phyloP scores from a whole-genome alignment of 306 rosid species.

The Fagus sylvatica region DNA sequence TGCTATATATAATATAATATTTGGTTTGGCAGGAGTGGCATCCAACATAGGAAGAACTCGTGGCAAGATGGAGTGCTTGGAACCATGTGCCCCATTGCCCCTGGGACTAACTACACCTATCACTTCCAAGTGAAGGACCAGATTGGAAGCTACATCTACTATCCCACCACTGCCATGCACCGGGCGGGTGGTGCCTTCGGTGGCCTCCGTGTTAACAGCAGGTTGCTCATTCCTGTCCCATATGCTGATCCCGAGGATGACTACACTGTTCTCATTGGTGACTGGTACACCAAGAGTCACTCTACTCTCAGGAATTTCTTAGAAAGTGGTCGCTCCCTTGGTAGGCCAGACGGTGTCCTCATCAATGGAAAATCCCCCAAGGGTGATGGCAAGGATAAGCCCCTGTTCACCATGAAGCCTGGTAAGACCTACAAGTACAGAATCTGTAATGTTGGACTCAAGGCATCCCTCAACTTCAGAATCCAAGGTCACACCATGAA shows the following conservation, averaged over 20 bases:
- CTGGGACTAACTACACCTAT: constrained; percentile 68
- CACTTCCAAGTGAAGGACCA: constrained; percentile 84
- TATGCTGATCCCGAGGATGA: constrained; percentile 82
- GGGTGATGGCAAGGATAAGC: constrained; percentile 57
- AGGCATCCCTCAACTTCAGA: constrained; percentile 66
- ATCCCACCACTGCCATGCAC: constrained; percentile 57
- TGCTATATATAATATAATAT: too few relatives aligned
- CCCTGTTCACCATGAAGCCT: constrained; percentile 70
- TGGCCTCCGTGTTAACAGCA: constrained; percentile 64
- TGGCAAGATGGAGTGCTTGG: constrained; percentile 84
- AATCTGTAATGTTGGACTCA: constrained; percentile 73
- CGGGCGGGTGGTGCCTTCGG: constrained; percentile 72
- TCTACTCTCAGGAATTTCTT: constrained; percentile 33
- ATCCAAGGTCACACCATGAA: constrained; percentile 68
- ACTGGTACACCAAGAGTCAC: constrained; percentile 85
- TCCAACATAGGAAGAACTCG: constrained; percentile 80
- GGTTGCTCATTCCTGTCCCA: constrained; percentile 76
- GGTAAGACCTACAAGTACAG: constrained; percentile 79
- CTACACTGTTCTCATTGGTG: constrained; percentile 76
- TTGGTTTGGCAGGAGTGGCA: constrained; percentile 44
- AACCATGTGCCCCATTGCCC: constrained; percentile 70
- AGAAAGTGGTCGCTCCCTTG: constrained; percentile 62
- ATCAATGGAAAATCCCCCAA: constrained; percentile 64
- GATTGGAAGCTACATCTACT: constrained; percentile 73
- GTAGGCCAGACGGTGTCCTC: constrained; percentile 62